Conservation (phyloP, 495 filamentous ascomycete species). For the Echria macrotheca region DNA sequence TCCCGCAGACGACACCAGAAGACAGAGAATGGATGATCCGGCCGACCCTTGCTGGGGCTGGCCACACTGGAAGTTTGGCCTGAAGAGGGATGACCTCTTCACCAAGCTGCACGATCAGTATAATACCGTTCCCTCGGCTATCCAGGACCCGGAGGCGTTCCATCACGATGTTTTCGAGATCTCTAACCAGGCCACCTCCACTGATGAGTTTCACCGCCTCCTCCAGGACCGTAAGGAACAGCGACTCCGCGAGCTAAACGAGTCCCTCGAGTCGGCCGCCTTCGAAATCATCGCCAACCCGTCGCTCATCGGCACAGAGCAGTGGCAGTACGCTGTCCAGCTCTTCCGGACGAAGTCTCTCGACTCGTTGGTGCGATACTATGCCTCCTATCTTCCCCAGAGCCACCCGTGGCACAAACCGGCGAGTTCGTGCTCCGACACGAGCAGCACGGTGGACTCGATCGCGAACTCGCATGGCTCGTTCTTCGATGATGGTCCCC, state of each 20-base stretch:
- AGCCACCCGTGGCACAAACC: constrained; percentile 34
- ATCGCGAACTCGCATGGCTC: constrained; percentile 17
- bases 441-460: constrained; percentile 23
- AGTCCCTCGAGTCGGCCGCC: constrained; percentile 43
- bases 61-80: constrained; percentile 47
- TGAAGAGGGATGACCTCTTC: constrained; percentile 37
- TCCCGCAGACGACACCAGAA: not conserved
- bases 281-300: constrained; percentile 49
- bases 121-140: constrained; percentile 33
- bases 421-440: constrained; percentile 21
- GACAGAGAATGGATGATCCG: constrained; percentile 42
- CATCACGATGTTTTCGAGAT: constrained; percentile 43
- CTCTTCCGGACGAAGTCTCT: constrained; percentile 48
- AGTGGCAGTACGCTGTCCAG: constrained; percentile 46
- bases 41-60: constrained; percentile 32
- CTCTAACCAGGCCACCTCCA: constrained; percentile 33
- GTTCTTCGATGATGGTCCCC: constrained; percentile 32
- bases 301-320: constrained; percentile 42
- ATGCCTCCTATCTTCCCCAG: constrained; percentile 44
- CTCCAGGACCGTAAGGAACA: constrained; percentile 42
- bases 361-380: constrained; percentile 48
- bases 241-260: constrained; percentile 42
- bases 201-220: constrained; percentile 43
- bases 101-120: constrained; percentile 36
- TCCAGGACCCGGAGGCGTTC: constrained; percentile 38